Conservation (phyloP, 2,329 filamentous ascomycete species). For the Talaromyces sp. region DNA sequence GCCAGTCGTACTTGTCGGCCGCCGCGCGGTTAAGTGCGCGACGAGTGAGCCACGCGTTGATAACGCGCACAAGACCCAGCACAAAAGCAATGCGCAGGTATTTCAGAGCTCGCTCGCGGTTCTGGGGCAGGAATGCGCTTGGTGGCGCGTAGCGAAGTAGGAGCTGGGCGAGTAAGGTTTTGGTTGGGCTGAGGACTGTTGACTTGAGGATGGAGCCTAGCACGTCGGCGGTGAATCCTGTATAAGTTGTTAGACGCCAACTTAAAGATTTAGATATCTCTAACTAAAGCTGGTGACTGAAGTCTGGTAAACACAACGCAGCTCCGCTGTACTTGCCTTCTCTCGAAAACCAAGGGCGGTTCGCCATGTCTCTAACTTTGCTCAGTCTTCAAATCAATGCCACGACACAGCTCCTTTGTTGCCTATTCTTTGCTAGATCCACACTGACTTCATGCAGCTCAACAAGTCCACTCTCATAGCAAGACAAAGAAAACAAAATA, state of each 20-base stretch:
- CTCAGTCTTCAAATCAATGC: too few relatives aligned
- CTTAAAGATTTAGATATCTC: neutral
- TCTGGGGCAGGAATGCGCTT: conserved; percentile 3
- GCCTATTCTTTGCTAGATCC: too few relatives aligned
- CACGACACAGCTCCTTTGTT: too few relatives aligned
- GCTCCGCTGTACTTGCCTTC: conserved; percentile 21
- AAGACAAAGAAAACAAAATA: too few relatives aligned
- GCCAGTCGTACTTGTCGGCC: conserved; percentile 46
- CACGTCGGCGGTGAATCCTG: conserved; percentile 55
- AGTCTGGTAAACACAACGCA: neutral
- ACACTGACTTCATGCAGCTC: too few relatives aligned
- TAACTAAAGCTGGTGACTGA: neutral
- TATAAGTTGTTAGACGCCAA: conserved; percentile 1
- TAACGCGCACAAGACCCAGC: conserved; percentile 45
- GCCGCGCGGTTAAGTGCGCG: conserved; percentile 42
- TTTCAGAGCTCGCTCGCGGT: conserved; percentile 36
- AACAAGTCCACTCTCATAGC: too few relatives aligned
- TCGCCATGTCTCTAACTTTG: conserved; percentile 4
- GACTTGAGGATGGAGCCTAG: conserved; percentile 51
- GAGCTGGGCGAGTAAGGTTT: conserved; percentile 59
- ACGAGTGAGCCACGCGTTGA: conserved; percentile 49
- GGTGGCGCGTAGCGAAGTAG: conserved; percentile 58
- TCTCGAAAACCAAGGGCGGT: conserved; percentile 22
- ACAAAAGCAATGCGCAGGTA: conserved; percentile 50
- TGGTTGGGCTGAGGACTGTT: conserved; percentile 58